Evolutionary conservation across 2,329 filamentous ascomycete genomes (phyloP).

Genomic region (Metarhizium robertsii): DNA sequence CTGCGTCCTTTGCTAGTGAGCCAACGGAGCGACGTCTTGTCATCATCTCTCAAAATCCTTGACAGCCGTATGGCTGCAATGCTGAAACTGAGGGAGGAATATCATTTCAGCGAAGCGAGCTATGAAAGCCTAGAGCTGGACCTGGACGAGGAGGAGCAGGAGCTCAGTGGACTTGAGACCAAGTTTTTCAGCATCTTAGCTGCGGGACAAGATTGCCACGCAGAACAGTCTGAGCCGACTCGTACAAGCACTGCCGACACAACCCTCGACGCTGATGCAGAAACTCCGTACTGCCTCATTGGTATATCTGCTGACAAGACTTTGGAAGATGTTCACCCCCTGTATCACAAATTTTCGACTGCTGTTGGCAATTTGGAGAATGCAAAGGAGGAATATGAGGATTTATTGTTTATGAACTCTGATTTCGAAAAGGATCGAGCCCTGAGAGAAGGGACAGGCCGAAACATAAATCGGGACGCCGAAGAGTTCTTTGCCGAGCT

Average conservation of each 20-base stretch:
- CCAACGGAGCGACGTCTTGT: constrained; percentile 10
- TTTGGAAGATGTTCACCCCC: constrained; percentile 34
- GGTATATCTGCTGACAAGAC: constrained; percentile 26
- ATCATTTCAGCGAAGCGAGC: constrained; percentile 24
- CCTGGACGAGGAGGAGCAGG: constrained; percentile 26
- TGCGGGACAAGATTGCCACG: constrained; percentile 13
- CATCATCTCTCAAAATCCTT: constrained; percentile 15
- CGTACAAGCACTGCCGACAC: constrained; percentile 1
- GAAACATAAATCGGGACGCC: constrained; percentile 25
- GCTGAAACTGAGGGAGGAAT: constrained; percentile 27
- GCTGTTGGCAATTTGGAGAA: constrained; percentile 35
- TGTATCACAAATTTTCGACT: constrained; percentile 34
- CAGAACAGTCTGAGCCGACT: constrained; percentile 3
- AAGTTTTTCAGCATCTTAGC: constrained; percentile 29
- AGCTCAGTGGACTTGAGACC: constrained; percentile 25
- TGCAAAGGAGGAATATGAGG: constrained; percentile 36
- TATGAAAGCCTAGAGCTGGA: constrained; percentile 27
- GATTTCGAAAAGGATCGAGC: constrained; percentile 27
- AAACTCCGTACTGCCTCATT: constrained; percentile 22
- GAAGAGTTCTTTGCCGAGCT: constrained; percentile 36
- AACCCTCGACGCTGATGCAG: constrained; percentile 3
- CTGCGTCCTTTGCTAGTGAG: constrained; percentile 27
- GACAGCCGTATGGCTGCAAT: constrained; percentile 23
- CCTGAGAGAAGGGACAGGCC: constrained; percentile 19
- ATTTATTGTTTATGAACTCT: constrained; percentile 31